Evolutionary conservation across 768 basidiomycete genomes (phyloP).

Genomic region (Lenzites betulinus): DNA sequence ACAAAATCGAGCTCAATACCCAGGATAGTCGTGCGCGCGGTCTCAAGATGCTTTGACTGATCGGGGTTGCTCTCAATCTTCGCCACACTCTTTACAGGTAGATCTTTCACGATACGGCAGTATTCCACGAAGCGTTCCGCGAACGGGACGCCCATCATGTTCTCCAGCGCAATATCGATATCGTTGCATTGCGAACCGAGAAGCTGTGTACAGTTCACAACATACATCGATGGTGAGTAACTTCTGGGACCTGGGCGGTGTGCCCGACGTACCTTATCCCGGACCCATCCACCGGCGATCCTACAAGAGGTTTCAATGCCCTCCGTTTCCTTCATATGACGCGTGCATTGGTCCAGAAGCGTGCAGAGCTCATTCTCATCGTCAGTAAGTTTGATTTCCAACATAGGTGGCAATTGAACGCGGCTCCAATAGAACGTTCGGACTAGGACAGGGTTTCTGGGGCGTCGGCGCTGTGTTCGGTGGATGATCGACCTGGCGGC

Average conservation of each 20-base stretch:
- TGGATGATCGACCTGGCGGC: not conserved
- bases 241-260: not conserved
- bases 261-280: conserved; percentile 81
- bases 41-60: conserved; percentile 97
- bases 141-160: conserved; percentile 90
- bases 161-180: conserved; percentile 87
- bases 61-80: conserved; percentile 94
- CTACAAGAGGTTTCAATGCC: conserved; percentile 69
- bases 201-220: conserved; percentile 51
- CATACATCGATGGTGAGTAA: not conserved
- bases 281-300: conserved; percentile 97
- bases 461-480: not conserved
- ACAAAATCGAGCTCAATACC: conserved; percentile 91
- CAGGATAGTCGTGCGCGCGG: conserved; percentile 80
- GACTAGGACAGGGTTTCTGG: not conserved
- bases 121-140: conserved; percentile 76
- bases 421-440: conserved; percentile 20
- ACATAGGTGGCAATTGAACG: conserved; percentile 34
- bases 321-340: conserved; percentile 51
- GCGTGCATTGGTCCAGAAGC: conserved; percentile 80
- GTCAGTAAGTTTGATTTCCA: conserved; percentile 59
- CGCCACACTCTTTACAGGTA: conserved; percentile 62
- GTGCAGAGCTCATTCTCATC: conserved; percentile 70
- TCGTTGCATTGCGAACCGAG: conserved; percentile 83
- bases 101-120: conserved; percentile 49